Conservation (phyloP, 352 stramenopile genomes). For the Pythium scleroteichum region DNA sequence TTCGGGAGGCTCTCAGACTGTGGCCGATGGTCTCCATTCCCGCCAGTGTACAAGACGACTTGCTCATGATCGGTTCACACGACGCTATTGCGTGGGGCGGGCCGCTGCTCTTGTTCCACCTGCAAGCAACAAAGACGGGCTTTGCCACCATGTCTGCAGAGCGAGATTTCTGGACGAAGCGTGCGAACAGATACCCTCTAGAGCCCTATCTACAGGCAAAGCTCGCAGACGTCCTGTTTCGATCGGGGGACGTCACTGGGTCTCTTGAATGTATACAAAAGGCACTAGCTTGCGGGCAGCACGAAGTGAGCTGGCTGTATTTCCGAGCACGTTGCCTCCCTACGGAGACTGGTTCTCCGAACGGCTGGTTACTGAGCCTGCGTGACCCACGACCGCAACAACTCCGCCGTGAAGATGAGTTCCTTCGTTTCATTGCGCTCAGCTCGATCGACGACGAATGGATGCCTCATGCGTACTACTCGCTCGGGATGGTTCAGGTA, state of each 20-base stretch:
- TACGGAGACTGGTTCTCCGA: neutral
- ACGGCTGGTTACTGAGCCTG: neutral
- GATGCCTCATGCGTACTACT: slow-evolving; percentile 4
- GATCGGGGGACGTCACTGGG: neutral
- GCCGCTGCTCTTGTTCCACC: neutral
- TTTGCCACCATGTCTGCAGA: neutral
- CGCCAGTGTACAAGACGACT: neutral
- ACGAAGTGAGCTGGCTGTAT: slow-evolving; percentile 1
- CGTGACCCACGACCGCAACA: neutral
- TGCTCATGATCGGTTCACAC: neutral
- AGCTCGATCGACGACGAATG: neutral
- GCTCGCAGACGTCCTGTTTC: neutral
- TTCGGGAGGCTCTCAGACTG: neutral
- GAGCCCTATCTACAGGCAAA: neutral
- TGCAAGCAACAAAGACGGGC: neutral
- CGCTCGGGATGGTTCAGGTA: neutral
- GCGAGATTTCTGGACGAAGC: neutral
- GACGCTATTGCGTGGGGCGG: slow-evolving; percentile 1
- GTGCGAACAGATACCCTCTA: neutral
- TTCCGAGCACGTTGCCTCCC: neutral
- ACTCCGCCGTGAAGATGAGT: neutral
- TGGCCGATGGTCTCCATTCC: neutral
- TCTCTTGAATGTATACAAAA: neutral
- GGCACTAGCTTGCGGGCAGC: neutral
- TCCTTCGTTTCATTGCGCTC: neutral